A percentile compares a stretch with the other conserved stretches of the same genome.
These are phyloP conservation scores for Globisporangium yorkense DNA, from an alignment of 352 stramenopile genomes.

Conservation along the genomic window DNA sequence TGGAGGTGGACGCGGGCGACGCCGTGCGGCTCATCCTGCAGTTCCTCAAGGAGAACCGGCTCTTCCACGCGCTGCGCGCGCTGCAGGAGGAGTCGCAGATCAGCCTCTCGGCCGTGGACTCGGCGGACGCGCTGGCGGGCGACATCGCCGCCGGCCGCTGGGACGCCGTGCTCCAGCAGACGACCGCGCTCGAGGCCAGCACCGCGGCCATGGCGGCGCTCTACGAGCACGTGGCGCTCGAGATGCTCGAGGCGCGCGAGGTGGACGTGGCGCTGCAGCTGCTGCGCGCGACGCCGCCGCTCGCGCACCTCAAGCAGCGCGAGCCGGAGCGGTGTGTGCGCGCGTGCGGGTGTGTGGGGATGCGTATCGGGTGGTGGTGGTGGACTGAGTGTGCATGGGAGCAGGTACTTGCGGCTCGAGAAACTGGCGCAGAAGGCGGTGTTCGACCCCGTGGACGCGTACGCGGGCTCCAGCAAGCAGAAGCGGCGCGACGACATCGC, in stretches of 20 bases:
- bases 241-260: conserved; percentile 85
- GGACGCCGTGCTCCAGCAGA: conserved; percentile 89
- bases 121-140: conserved; percentile 58
- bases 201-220: conserved; percentile 71
- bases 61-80: conserved; percentile 74
- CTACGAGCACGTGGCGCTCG: conserved; percentile 86
- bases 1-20: conserved; percentile 70
- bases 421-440: conserved; percentile 52
- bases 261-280: conserved; percentile 69
- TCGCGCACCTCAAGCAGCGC: conserved; percentile 42
- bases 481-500: conserved; percentile 77
- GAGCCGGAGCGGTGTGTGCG: conserved; percentile 39
- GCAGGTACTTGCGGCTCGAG: conserved; percentile 66
- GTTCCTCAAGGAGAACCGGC: conserved; percentile 89
- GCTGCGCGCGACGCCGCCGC: conserved; percentile 37
- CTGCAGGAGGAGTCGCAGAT: conserved; percentile 88
- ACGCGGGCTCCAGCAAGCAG: conserved; percentile 65
- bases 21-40: conserved; percentile 89
- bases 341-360: not conserved
- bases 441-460: conserved; percentile 73
- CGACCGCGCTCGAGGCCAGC: conserved; percentile 61
- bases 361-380: not conserved
- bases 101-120: conserved; percentile 85
- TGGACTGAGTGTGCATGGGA: not conserved
- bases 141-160: conserved; percentile 85